Percentiles rank a stretch among this genome's conserved stretches.
These are phyloP conservation scores for Lycium barbarum DNA, from an alignment of 257 asterid species.

Conservation along the genomic window DNA sequence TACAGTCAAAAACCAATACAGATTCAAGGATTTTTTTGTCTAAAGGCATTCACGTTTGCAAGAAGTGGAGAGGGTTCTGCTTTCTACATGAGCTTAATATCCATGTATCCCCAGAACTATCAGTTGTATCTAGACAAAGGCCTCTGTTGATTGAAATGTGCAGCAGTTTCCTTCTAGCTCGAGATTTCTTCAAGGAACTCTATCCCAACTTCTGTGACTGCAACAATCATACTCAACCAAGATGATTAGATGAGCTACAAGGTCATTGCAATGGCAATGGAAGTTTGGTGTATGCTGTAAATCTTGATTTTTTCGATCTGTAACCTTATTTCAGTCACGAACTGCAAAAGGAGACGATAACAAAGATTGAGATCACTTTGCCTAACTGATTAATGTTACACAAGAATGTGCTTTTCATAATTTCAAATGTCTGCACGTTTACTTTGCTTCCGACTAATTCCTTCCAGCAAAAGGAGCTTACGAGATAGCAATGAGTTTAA, in stretches of 20 bases:
- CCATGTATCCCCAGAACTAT: neutral
- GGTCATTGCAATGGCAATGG: neutral
- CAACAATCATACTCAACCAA: neutral
- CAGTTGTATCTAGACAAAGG: neutral
- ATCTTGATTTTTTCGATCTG: neutral
- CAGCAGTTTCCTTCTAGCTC: neutral
- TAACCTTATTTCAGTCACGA: neutral
- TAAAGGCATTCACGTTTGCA: neutral
- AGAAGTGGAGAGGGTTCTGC: neutral
- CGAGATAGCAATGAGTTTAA: neutral
- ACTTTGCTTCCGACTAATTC: neutral
- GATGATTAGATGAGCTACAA: neutral
- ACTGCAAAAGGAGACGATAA: conserved; percentile 2
- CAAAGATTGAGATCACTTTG: neutral
- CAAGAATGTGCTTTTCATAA: neutral
- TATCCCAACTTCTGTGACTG: neutral
- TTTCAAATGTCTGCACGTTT: neutral
- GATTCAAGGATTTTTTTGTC: neutral
- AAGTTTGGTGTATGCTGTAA: neutral
- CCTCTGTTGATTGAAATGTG: neutral
- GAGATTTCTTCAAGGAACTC: neutral
- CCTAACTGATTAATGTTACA: neutral
- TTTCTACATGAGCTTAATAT: neutral
- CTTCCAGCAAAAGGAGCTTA: neutral
- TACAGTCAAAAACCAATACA: neutral